Percentiles rank a stretch among this genome's conserved stretches.
These are phyloP conservation scores for Suhomyces kunorum DNA, from an alignment of 1,139 yeast genomes.

Conservation along the genomic window DNA sequence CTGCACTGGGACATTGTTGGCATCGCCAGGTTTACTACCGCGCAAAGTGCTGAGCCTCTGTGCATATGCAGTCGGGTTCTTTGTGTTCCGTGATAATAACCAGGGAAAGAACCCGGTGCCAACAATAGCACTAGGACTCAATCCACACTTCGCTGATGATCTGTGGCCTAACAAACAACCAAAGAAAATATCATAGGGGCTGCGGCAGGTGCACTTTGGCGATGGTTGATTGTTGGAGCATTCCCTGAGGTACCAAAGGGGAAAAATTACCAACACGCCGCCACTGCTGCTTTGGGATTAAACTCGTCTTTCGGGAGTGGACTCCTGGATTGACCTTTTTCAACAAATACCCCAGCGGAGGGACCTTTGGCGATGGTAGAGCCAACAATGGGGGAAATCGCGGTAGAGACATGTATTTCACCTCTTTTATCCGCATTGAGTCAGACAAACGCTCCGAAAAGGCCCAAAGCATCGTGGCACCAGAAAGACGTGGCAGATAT, in stretches of 20 bases:
- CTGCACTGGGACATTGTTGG: not conserved
- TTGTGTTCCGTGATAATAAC: not conserved
- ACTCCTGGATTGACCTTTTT: not conserved
- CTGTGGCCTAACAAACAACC: constrained; percentile 1
- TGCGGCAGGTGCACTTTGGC: constrained; percentile 1
- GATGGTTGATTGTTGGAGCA: not conserved
- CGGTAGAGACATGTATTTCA: no score
- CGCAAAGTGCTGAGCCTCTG: not conserved
- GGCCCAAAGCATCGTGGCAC: no score
- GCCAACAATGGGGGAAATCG: no score
- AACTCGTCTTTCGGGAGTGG: not conserved
- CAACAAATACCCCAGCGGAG: not conserved
- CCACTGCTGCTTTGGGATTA: not conserved
- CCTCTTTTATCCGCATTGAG: no score
- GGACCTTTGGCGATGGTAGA: not conserved
- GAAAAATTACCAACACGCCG: not conserved
- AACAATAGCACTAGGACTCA: constrained; percentile 5
- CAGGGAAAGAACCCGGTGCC: not conserved
- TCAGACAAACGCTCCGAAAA: no score
- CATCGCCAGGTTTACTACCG: not conserved
- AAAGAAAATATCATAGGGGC: constrained; percentile 12
- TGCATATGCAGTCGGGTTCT: not conserved
- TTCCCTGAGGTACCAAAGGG: not conserved
- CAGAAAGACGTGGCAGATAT: no score
- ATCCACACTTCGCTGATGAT: constrained; percentile 8